phyloP scores from a whole-genome alignment of 208 protist species.

The Acanthamoeba rhysodes region DNA sequence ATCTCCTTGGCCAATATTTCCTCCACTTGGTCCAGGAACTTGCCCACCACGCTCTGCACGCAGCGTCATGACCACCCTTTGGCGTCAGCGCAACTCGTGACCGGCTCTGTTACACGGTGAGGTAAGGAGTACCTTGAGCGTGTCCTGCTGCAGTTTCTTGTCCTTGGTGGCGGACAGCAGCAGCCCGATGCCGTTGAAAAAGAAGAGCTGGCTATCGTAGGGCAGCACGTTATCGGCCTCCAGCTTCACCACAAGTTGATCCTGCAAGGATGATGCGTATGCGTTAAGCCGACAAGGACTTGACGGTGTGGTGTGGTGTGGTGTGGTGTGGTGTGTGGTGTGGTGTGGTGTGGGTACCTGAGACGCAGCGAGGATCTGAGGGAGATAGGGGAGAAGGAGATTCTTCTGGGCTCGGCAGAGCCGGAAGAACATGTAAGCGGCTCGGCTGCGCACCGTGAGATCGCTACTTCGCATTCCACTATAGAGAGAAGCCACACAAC shows the following conservation, averaged over 20 bases:
- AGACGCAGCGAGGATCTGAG: constrained; percentile 12
- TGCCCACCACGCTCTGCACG: constrained; percentile 1
- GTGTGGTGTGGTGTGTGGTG: too few relatives aligned
- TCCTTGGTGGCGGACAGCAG: constrained; percentile 27
- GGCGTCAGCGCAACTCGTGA: too few relatives aligned
- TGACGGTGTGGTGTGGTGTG: too few relatives aligned
- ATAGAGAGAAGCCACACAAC: neutral
- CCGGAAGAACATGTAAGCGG: constrained; percentile 53
- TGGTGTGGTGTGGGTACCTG: neutral
- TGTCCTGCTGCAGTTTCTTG: constrained; percentile 45
- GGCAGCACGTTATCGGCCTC: constrained; percentile 13
- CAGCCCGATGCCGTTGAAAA: constrained; percentile 48
- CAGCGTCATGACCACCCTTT: neutral
- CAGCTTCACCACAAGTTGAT: constrained; percentile 18
- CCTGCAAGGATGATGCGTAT: neutral
- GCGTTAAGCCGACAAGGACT: too few relatives aligned
- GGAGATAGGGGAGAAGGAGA: constrained; percentile 33
- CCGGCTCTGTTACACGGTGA: too few relatives aligned
- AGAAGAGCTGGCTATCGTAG: constrained; percentile 49
- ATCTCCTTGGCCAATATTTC: constrained; percentile 40
- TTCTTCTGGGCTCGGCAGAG: constrained; percentile 25
- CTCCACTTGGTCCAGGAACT: constrained; percentile 9
- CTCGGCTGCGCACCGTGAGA: constrained; percentile 1
- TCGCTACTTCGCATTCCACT: constrained; percentile 61
- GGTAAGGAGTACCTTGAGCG: constrained; percentile 23